A percentile compares a stretch with the other conserved stretches of the same genome.
These are phyloP conservation scores for Paraconiothyrium sp. DNA, from an alignment of 2,329 filamentous ascomycete species.

Conservation along the genomic window DNA sequence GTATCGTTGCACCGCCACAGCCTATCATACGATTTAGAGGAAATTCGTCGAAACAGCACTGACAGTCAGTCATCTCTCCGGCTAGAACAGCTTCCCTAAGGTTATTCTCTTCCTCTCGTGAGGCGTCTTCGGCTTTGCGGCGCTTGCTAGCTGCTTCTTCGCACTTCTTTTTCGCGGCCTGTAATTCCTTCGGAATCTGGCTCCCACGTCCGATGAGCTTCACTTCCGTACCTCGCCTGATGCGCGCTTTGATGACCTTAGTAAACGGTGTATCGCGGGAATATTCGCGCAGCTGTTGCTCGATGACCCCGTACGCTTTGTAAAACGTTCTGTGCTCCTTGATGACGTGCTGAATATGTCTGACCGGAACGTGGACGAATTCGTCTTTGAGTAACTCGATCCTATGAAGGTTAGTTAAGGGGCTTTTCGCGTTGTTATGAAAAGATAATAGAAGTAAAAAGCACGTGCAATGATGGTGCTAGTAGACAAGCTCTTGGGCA, in stretches of 20 bases:
- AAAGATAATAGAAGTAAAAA: background rate
- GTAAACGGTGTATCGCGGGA: conserved; percentile 25
- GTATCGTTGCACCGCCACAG: conserved; percentile 67
- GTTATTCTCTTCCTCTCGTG: conserved; percentile 49
- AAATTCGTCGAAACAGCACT: conserved; percentile 75
- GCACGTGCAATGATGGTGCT: background rate
- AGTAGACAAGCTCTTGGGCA: too few relatives aligned
- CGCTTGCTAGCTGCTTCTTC: conserved; percentile 40
- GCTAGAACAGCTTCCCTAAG: conserved; percentile 33
- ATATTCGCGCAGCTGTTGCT: conserved; percentile 38
- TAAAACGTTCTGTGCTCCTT: conserved; percentile 47
- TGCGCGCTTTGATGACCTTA: conserved; percentile 33
- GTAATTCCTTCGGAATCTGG: conserved; percentile 41
- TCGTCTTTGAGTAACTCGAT: conserved; percentile 53
- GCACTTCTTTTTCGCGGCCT: conserved; percentile 40
- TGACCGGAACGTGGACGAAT: conserved; percentile 49
- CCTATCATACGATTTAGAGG: conserved; percentile 73
- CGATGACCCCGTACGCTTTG: conserved; percentile 49
- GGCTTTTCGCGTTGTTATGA: background rate
- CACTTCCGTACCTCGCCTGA: conserved; percentile 29
- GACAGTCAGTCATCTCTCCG: conserved; percentile 69
- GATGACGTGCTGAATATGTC: conserved; percentile 46
- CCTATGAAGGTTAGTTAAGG: conserved; percentile 25
- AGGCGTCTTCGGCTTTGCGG: conserved; percentile 32
- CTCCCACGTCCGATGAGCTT: conserved; percentile 34